Evolutionary conservation across 371 early-diverging fungal species (phyloP).

Genomic region (Parasitella parasitica): DNA sequence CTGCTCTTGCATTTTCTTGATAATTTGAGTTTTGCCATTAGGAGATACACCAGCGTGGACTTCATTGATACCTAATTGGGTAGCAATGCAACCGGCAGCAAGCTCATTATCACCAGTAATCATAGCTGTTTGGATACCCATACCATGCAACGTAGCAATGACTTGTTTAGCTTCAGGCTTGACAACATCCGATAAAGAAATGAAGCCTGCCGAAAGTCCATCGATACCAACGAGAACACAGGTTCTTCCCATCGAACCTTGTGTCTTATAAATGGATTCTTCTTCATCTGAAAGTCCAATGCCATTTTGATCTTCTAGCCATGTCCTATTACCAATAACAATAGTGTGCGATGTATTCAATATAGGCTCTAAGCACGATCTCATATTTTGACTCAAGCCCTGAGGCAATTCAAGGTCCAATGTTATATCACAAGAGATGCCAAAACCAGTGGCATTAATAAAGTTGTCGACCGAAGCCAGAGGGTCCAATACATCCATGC

Average conservation of each 20-base stretch:
- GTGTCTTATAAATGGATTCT: conserved; percentile 14
- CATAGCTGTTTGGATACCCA: conserved; percentile 85
- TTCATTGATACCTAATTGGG: conserved; percentile 69
- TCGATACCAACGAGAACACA: conserved; percentile 77
- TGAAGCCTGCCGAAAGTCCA: conserved; percentile 64
- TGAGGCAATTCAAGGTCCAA: neutral
- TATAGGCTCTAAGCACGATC: neutral
- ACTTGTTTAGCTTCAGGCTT: conserved; percentile 77
- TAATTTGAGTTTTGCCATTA: conserved; percentile 80
- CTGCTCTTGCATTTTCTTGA: conserved; percentile 61
- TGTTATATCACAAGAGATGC: conserved; percentile 65
- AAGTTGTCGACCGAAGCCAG: conserved; percentile 56
- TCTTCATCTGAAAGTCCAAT: conserved; percentile 36
- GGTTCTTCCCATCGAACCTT: conserved; percentile 71
- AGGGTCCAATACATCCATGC: conserved; percentile 29
- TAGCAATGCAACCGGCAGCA: conserved; percentile 77
- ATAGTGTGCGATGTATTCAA: neutral
- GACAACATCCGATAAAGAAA: conserved; percentile 85
- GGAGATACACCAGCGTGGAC: conserved; percentile 94
- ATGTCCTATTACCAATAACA: conserved; percentile 74
- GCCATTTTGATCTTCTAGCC: conserved; percentile 53
- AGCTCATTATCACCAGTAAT: conserved; percentile 90
- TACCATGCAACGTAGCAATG: conserved; percentile 65
- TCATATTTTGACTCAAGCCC: neutral
- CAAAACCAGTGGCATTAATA: conserved; percentile 75